A percentile compares a stretch with the other conserved stretches of the same genome.
These are phyloP conservation scores for Globisporangium sylvaticum DNA, from an alignment of 352 stramenopile genomes.

Conservation along the genomic window DNA sequence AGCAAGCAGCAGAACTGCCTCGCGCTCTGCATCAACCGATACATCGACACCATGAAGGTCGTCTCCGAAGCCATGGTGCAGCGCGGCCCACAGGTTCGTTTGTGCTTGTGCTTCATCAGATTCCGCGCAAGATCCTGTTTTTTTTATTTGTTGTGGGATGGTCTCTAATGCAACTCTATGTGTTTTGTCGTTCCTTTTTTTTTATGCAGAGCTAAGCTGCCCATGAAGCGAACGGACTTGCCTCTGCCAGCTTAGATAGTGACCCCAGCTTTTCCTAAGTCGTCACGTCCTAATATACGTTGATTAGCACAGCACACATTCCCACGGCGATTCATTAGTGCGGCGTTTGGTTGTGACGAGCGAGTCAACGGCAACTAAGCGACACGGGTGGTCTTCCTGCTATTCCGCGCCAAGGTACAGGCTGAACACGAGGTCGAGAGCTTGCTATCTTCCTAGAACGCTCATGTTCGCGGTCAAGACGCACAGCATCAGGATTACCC, in stretches of 20 bases:
- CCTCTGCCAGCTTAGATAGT: slow-evolving; percentile 9
- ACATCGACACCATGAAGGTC: slow-evolving; percentile 90
- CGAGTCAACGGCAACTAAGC: not conserved
- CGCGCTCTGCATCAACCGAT: slow-evolving; percentile 85
- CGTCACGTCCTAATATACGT: slow-evolving; percentile 14
- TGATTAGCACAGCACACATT: slow-evolving; percentile 1
- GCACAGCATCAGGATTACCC: too few species aligned
- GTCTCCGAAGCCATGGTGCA: slow-evolving; percentile 82
- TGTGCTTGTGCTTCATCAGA: not conserved
- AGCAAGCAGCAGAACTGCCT: slow-evolving; percentile 91
- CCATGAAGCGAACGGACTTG: not conserved
- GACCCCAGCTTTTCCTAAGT: not conserved
- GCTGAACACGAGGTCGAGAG: too few species aligned
- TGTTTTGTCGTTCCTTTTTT: not conserved
- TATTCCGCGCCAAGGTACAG: too few species aligned
- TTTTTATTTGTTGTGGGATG: not conserved
- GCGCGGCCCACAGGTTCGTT: slow-evolving; percentile 53
- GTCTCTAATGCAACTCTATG: not conserved
- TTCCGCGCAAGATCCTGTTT: not conserved
- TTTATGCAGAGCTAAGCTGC: slow-evolving; percentile 7
- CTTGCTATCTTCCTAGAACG: too few species aligned
- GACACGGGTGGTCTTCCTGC: too few species aligned
- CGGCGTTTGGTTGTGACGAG: not conserved
- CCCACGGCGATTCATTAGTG: not conserved
- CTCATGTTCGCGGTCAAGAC: too few species aligned